Evolutionary conservation across 345 rosid genomes (phyloP).

Genomic region (Aquilaria malaccensis): DNA sequence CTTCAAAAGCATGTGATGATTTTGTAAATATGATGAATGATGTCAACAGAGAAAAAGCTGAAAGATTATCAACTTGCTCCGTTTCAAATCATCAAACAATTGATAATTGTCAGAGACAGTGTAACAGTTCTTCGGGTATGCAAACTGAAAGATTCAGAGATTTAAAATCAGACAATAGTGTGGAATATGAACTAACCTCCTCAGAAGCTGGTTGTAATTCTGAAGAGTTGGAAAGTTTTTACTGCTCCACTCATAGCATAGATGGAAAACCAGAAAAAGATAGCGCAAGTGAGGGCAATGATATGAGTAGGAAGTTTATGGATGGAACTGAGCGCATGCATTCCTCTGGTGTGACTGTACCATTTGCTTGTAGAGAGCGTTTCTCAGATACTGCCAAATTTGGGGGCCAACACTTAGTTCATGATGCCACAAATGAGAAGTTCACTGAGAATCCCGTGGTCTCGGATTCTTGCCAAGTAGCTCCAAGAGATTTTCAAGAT

Average conservation of each 20-base stretch:
- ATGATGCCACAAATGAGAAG: conserved; percentile 19
- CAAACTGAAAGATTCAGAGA: conserved; percentile 19
- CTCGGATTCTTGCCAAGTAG: conserved; percentile 14
- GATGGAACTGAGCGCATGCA: conserved; percentile 17
- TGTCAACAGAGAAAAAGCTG: conserved; percentile 16
- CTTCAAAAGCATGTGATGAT: conserved; percentile 13
- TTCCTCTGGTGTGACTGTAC: conserved; percentile 15
- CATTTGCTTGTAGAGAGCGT: conserved; percentile 16
- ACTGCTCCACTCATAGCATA: conserved; percentile 12
- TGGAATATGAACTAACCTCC: conserved; percentile 11
- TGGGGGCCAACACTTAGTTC: conserved; percentile 16
- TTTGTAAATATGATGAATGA: conserved; percentile 10
- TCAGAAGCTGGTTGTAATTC: conserved; percentile 15
- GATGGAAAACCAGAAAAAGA: conserved; percentile 19
- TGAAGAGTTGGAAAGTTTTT: conserved; percentile 18
- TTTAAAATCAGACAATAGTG: conserved; percentile 6
- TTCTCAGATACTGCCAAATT: conserved; percentile 11
- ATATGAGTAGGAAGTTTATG: conserved; percentile 10
- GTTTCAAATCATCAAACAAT: conserved; percentile 10
- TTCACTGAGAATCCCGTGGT: conserved; percentile 20
- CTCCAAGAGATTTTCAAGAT: conserved; percentile 16
- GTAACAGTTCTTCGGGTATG: conserved; percentile 6
- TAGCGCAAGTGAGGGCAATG: conserved; percentile 12
- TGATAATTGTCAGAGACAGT: conserved; percentile 9
- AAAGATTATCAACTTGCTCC: conserved; percentile 15